Base-by-base conservation (phyloP, 176 grass and related monocot species). In the Oryza longistaminata region DNA sequence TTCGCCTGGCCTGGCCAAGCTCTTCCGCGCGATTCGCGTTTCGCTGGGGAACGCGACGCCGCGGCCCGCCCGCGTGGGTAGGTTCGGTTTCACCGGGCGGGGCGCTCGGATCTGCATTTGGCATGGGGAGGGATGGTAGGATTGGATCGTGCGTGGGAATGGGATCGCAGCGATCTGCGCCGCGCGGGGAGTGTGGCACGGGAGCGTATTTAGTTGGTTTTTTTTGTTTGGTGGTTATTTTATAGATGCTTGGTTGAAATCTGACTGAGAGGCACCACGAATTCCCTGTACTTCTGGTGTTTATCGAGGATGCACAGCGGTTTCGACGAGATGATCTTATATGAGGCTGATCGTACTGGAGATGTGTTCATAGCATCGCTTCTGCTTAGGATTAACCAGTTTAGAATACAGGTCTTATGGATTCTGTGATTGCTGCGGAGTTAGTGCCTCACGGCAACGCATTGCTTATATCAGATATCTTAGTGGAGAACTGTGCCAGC, bases 131-230 rank as follows among this genome's bases (percentile, higher is more conserved):
- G 34, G 64, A 9, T 17, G 65, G 17, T 22, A 12, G 25, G 66
- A 48, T 78, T 25, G 66, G 46, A 17, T 64, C 66, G 75, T 24
- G 37, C 27, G 24, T 52, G 66, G 5, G 75, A 11, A 17, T 52
- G 66, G 5, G 75, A 16, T 71, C 73, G 74, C 15, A 8, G 66
- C 29, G 83, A 85, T 85, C 83, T 60, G 48, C 17, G 66, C 49
- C 17, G 66, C 50, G 70, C 11, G 24, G 33, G 39, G 39, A 37
- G 40, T 49, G 26, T 31, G 40, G 35, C 16, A 39, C 35, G 66
- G 66, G 74, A 45, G 45, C 58, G 46, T 85, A 40, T 40, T 7
- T 34, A 39, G 25, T 70, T 17, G 49, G 35, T 15, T 62, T 67
- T 27, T 31, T 70, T 72, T 21, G 52, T 58, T 53, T 19, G 6